phyloP scores from a whole-genome alignment of 768 basidiomycete genomes.

The Mycena sanguinolenta region DNA sequence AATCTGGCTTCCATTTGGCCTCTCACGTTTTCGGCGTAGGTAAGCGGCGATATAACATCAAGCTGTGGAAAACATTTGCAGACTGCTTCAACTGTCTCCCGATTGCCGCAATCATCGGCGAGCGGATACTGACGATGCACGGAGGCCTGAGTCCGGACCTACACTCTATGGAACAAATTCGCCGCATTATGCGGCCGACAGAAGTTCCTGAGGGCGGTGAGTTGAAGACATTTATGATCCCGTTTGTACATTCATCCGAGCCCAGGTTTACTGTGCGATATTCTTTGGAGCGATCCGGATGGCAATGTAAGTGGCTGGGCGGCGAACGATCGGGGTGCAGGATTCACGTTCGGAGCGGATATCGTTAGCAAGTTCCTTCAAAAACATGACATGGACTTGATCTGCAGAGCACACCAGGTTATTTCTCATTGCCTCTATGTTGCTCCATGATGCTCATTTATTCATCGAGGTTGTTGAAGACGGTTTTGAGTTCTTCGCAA shows the following conservation, averaged over 20 bases:
- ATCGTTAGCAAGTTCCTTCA: conserved; percentile 97
- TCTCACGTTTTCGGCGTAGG: conserved; percentile 95
- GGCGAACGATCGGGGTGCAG: conserved; percentile 98
- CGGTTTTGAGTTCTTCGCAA: conserved; percentile 62
- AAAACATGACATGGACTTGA: conserved; percentile 99
- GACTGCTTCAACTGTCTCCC: conserved; percentile 99
- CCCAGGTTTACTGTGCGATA: conserved; percentile 90
- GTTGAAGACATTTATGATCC: conserved; percentile 37
- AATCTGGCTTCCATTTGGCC: conserved; percentile 45
- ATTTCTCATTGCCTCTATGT: background rate
- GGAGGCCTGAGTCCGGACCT: conserved; percentile 96
- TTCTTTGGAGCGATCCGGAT: conserved; percentile 99
- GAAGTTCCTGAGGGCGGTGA: conserved; percentile 97
- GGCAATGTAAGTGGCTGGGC: conserved; percentile 99
- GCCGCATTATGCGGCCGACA: conserved; percentile 97
- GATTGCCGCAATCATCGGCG: conserved; percentile 99
- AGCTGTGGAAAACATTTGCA: conserved; percentile 68
- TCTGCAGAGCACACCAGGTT: conserved; percentile 97
- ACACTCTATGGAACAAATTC: conserved; percentile 99
- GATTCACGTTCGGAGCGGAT: conserved; percentile 98
- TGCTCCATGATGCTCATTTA: background rate
- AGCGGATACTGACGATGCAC: conserved; percentile 99
- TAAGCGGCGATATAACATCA: conserved; percentile 97
- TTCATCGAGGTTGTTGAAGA: conserved; percentile 90
- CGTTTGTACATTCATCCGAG: background rate